Percentiles rank a stretch among this genome's conserved stretches.
Conservation (phyloP, 2,329 filamentous ascomycete species). For the Neophaeococcomyces aloes region DNA sequence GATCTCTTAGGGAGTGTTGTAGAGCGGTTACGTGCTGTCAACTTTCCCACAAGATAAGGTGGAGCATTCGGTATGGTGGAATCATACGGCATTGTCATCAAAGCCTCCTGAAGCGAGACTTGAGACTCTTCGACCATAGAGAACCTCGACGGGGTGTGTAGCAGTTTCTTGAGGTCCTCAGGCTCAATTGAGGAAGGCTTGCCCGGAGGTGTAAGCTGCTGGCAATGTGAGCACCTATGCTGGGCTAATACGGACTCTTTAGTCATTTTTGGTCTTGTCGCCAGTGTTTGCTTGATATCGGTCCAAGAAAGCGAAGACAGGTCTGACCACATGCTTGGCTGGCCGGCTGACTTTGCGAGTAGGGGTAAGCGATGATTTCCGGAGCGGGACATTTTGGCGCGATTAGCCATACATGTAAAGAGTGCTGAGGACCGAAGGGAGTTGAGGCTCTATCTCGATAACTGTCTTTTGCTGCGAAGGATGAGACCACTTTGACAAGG, state of each 20-base stretch:
- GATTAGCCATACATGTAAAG: neutral
- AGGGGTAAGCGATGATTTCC: neutral
- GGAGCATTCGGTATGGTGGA: neutral
- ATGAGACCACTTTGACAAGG: neutral
- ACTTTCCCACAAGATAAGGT: neutral
- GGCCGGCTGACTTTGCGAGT: neutral
- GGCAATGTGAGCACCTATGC: too few species aligned
- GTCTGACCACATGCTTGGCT: neutral
- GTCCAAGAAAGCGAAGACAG: neutral
- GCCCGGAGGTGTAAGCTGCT: too few species aligned
- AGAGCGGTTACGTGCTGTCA: neutral
- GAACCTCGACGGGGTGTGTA: neutral
- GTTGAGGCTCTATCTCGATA: conserved; percentile 1
- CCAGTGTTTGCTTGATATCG: too few species aligned
- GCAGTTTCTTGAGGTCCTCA: neutral
- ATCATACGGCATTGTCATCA: neutral
- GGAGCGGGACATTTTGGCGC: neutral
- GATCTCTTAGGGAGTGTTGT: neutral
- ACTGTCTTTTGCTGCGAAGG: neutral
- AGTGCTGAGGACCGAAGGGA: neutral
- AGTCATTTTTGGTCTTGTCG: too few species aligned
- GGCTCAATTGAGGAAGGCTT: neutral
- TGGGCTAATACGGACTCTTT: too few species aligned
- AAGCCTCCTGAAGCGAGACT: neutral
- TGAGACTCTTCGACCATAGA: neutral